Evolutionary conservation across 2,329 filamentous ascomycete genomes (phyloP), one percentile per base, ranked within the genome.

Genomic region (Phaeosphaeriaceae sp.): DNA sequence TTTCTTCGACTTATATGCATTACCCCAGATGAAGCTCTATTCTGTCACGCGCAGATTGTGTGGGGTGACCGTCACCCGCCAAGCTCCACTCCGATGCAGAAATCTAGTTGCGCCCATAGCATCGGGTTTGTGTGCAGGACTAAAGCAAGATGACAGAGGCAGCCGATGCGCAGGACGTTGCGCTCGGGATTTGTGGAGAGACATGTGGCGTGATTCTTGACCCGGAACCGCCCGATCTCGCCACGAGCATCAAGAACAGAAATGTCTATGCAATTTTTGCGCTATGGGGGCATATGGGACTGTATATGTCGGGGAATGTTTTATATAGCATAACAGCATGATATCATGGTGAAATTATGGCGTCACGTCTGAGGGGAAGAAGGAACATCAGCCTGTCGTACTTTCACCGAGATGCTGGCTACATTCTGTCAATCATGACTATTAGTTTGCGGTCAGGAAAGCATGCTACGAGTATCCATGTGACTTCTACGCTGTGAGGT

Each of bases 141-240:
- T 13, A 3, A 36, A 13, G 31, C 31, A 36, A 44, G 7, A 20
- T 44, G 4, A 20, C 20, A 17, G n/a, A 20, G 20, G n/a, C 41
- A 22, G 47, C 24, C 20, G 24, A 49, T 21, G 11, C 10, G 10
- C 9, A 15, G 45, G 27, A n/a, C 11, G 10, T 48, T 49, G 22
- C 47, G 47, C 7, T 25, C 10, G 9, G 15, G 17, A n/a, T 36
- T 19, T 33, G 25, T 49, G 47, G 47, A n/a, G 47, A 49, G 47
- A 49, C 47, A 13, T 27, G 31, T 49, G 47, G 47, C 47, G 25
- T 49, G 47, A 49, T 36, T 15, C 6, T 13, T 4, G 21, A 9
- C 27, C 25, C 47, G 47, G 47, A 20, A 33, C 13, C n/a, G 10
- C 47, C 47, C 47, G 47, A 21, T 36, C 47, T 49, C 47, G 47